phyloP scores from a whole-genome alignment of 495 filamentous ascomycete species.

The Geoglossum glabrum region DNA sequence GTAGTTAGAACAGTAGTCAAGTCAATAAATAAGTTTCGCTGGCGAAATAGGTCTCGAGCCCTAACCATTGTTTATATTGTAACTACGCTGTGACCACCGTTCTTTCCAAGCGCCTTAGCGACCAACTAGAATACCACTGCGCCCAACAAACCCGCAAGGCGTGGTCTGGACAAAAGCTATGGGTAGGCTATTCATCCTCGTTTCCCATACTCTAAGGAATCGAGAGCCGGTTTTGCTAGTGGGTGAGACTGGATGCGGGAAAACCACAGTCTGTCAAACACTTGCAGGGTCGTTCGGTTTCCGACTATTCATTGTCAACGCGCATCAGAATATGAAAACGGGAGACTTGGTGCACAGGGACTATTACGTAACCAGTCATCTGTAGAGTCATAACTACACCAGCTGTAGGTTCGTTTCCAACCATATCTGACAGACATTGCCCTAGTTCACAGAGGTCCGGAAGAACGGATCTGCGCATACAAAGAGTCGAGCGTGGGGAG shows the following conservation, averaged over 20 bases:
- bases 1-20: no score
- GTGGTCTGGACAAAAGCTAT: slow-evolving; percentile 93
- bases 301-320: slow-evolving; percentile 74
- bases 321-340: slow-evolving; percentile 92
- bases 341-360: slow-evolving; percentile 83
- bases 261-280: slow-evolving; percentile 89
- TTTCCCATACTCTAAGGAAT: slow-evolving; percentile 64
- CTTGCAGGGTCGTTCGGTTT: slow-evolving; percentile 61
- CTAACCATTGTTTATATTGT: no score
- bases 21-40: no score
- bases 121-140: no score
- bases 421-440: slow-evolving; percentile 9
- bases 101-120: no score
- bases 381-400: slow-evolving; percentile 40
- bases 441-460: slow-evolving; percentile 20
- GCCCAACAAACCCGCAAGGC: slow-evolving; percentile 29
- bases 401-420: slow-evolving; percentile 28
- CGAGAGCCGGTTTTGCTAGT: slow-evolving; percentile 89
- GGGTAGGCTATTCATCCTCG: slow-evolving; percentile 70
- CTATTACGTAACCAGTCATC: slow-evolving; percentile 67
- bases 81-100: no score
- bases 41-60: no score
- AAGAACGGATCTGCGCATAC: slow-evolving; percentile 29
- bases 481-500: slow-evolving; percentile 18
- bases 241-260: slow-evolving; percentile 92